A percentile compares a stretch with the other conserved stretches of the same genome.
phyloP scores from a whole-genome alignment of 2,329 filamentous ascomycete species.

The Dichotomopilus funicola region DNA sequence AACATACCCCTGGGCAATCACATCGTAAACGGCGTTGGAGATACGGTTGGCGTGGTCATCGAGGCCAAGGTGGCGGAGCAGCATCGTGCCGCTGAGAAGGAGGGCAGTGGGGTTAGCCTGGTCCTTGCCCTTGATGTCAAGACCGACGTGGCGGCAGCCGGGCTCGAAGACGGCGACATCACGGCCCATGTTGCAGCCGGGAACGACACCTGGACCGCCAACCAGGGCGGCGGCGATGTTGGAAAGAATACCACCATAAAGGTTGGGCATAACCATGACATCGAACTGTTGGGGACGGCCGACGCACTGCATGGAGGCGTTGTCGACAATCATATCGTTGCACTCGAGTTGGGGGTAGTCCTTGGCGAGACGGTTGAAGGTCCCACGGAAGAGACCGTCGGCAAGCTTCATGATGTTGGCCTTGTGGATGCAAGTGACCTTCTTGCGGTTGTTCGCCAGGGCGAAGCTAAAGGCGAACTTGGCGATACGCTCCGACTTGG shows the following conservation, averaged over 20 bases:
- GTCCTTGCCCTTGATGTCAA: conserved; percentile 99
- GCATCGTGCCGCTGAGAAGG: conserved; percentile 92
- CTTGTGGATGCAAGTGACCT: conserved; percentile 99
- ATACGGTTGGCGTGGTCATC: conserved; percentile 98
- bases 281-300: conserved; percentile 96
- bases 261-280: conserved; percentile 99
- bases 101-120: conserved; percentile 97
- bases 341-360: conserved; percentile 93
- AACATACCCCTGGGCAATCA: conserved; percentile 81
- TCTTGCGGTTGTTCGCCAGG: conserved; percentile 96
- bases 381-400: conserved; percentile 97
- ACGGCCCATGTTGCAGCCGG: conserved; percentile 98
- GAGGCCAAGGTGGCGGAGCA: conserved; percentile 91
- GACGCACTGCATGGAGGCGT: conserved; percentile 98
- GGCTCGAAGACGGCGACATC: conserved; percentile 98
- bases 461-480: conserved; percentile 98
- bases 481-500: conserved; percentile 98
- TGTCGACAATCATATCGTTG: conserved; percentile 99
- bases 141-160: conserved; percentile 96
- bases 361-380: conserved; percentile 87
- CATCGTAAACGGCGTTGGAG: conserved; percentile 71
- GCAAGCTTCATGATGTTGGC: conserved; percentile 99
- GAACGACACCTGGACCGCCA: conserved; percentile 92
- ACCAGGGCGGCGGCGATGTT: conserved; percentile 98
- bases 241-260: conserved; percentile 97